phyloP scores from a whole-genome alignment of 2,329 filamentous ascomycete species.

The Tympanopsis confertula region DNA sequence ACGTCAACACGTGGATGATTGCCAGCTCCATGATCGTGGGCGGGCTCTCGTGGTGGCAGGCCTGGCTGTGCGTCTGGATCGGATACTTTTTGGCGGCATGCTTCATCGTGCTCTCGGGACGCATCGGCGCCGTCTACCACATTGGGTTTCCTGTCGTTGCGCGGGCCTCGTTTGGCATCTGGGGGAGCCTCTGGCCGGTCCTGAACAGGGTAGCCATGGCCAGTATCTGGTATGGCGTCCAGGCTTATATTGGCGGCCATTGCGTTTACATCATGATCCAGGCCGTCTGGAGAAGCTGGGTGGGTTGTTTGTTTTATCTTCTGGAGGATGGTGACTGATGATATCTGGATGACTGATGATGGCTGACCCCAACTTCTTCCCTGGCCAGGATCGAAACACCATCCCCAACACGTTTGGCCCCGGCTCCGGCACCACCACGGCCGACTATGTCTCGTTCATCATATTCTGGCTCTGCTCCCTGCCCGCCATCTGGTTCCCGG shows the following conservation, averaged over 20 bases:
- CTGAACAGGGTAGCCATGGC: conserved; percentile 31
- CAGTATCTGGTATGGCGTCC: conserved; percentile 31
- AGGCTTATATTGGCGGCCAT: conserved; percentile 21
- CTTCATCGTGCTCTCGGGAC: conserved; percentile 28
- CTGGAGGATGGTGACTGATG: background rate
- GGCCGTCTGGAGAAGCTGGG: conserved; percentile 31
- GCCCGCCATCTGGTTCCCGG: conserved; percentile 6
- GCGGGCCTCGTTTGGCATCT: conserved; percentile 28
- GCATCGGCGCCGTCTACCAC: conserved; percentile 28
- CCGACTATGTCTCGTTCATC: conserved; percentile 25
- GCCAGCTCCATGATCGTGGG: background rate
- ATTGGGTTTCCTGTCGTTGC: conserved; percentile 27
- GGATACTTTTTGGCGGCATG: conserved; percentile 27
- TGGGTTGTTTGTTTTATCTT: conserved; percentile 22
- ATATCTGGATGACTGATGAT: background rate
- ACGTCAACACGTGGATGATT: conserved; percentile 1
- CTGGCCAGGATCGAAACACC: conserved; percentile 24
- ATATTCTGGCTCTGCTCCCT: conserved; percentile 8
- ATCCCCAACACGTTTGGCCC: conserved; percentile 25
- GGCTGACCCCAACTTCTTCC: conserved; percentile 5
- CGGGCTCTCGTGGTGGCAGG: background rate
- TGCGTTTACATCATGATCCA: conserved; percentile 27
- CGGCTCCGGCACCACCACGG: conserved; percentile 24
- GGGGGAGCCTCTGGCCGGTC: conserved; percentile 29
- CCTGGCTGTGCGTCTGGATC: background rate